These are phyloP conservation scores for Coriolopsis trogii DNA, from an alignment of 1,284 basidiomycete species.

Conservation along the genomic window DNA sequence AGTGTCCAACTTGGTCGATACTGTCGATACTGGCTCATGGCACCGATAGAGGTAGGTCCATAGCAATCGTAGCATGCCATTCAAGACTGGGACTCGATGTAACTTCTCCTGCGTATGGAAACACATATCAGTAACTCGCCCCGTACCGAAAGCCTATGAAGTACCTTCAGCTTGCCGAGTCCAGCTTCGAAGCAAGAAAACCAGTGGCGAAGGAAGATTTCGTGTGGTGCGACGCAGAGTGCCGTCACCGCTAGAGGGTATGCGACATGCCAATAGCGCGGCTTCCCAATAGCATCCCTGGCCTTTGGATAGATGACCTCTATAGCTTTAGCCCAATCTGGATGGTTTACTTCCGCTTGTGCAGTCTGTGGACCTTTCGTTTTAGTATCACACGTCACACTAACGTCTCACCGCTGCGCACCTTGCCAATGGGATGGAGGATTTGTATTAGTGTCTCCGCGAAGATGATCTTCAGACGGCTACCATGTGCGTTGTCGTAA, in stretches of 20 bases:
- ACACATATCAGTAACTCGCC: not conserved
- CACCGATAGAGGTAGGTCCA: conserved; percentile 97
- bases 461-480: conserved; percentile 83
- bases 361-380: conserved; percentile 61
- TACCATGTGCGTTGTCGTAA: conserved; percentile 86
- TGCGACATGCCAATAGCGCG: conserved; percentile 88
- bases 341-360: conserved; percentile 96
- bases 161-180: conserved; percentile 80
- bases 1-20: conserved; percentile 77
- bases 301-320: conserved; percentile 86
- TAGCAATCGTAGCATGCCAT: conserved; percentile 81
- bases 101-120: conserved; percentile 69
- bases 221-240: conserved; percentile 87
- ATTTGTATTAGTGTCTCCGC: conserved; percentile 82
- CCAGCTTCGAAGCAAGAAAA: conserved; percentile 69
- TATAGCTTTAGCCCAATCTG: conserved; percentile 91
- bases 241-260: conserved; percentile 86
- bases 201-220: conserved; percentile 88
- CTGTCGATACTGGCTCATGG: conserved; percentile 81
- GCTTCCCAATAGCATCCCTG: conserved; percentile 86
- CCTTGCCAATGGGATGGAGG: conserved; percentile 90
- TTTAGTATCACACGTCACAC: not conserved
- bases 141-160: not conserved
- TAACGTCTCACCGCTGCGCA: conserved; percentile 31
- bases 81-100: conserved; percentile 75